Base-by-base conservation (phyloP, 1,139 yeast genomes). In the Debaryomycetaceae sp. region DNA sequence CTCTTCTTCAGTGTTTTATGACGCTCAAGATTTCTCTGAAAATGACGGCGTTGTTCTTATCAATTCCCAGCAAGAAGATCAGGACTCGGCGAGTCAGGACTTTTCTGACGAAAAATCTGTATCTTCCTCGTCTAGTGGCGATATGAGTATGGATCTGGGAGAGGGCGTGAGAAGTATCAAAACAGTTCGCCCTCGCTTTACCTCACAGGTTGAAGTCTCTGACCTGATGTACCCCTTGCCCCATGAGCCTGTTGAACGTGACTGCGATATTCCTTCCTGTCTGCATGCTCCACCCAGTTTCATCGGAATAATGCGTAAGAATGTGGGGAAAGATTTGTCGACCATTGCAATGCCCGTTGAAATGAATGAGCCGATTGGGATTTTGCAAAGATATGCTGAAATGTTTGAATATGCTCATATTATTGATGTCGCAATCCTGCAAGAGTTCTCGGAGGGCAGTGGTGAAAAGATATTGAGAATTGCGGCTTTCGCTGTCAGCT, bases 281-380 rank as follows among this genome's bases (percentile, higher is more conserved):
- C 61, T 61, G 1, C 68, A 75, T 26, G 59, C 74, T 0, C 97
- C 97, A 2, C 95, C 95, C 4, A 79, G 92, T 37, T 55, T 90
- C 23, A 59, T 87, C 30, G 69, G 86, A 1, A 72, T 86, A 44
- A 65, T 90, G 34, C 70, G 95, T 32, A 86, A 87, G 48, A 86
- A 85, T 43, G 93, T 87, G 12, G 96, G 97, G 16, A 87, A 87
- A 47, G 97, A 87, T 51, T 52, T 87, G 37, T 69, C 90, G 0
- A 70, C 90, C 1, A 73, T 86, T 32, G 78, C 95, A 1, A 86
- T 87, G 92, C 98, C 98, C 1, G 95, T 90, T 4, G 78, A 92
- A 3, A 71, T 86, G 37, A 90, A 90, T 55, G 98, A 90, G 50
- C 98, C 98, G 0, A 53, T 87, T 13, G 73, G 93, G 0, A 73